Base-by-base conservation (phyloP, 2,329 filamentous ascomycete genomes). In the Davidsoniella australis region DNA sequence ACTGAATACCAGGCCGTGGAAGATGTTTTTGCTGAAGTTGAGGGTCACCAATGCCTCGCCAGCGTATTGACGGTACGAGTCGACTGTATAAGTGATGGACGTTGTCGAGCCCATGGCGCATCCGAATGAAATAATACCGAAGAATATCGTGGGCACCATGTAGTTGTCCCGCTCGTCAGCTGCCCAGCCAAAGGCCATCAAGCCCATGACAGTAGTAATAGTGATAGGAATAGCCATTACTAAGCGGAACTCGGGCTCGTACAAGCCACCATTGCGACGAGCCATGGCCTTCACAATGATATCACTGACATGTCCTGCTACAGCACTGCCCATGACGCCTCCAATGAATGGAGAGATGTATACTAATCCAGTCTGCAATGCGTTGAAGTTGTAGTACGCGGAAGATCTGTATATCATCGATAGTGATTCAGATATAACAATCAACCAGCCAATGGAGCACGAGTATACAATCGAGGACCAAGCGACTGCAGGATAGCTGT, bases 181-280 rank as follows among this genome's bases (percentile, higher is more conserved):
- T 8, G 82, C 87, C 91, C 89, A 96, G n/a, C 89, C 89, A 59
- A 91, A 96, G 2, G 87, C 89, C 79, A 95, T 94, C 14, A 96
- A 73, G 0, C 91, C 91, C 29, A 89, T 77, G 1, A 80, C 77
- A 0, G 88, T 95, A 3, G 78, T 78, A 48, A 95, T 58, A 1
- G 81, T 69, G 29, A 95, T 80, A 0, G 88, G 89, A 2, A 81
- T 64, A 0, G 78, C 85, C 89, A 96, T 94, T 41, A 94, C 73
- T 0, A 94, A 73, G 5, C 88, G 77, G 59, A 93, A 96, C 63
- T 96, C 89, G 1, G 89, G 89, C 62, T 96, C 89, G 61, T 95
- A 96, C 2, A 96, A 69, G 2, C 89, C 89, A n/a, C 85, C 86
- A 57, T 96, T 96, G 24, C 80, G 78, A 36, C 80, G 75, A 2